phyloP scores from a whole-genome alignment of 331 rosid species.

The Pyracantha coccinea region DNA sequence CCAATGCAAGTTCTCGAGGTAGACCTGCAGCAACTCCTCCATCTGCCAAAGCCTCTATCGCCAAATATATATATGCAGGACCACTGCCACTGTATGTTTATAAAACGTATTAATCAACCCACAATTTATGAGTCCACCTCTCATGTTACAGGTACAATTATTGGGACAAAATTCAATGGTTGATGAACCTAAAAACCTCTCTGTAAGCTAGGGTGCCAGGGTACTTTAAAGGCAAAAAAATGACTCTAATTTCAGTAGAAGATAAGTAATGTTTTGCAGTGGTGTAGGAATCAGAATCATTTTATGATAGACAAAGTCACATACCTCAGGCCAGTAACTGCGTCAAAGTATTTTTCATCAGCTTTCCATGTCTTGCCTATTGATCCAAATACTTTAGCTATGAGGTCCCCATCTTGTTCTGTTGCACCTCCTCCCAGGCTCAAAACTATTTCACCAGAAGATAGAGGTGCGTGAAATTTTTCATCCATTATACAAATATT shows the following conservation, averaged over 20 bases:
- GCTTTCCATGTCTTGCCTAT: slow-evolving; percentile 84
- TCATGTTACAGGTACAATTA: neutral
- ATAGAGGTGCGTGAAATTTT: neutral
- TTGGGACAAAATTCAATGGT: neutral
- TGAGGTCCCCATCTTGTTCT: slow-evolving; percentile 66
- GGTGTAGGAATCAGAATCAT: neutral
- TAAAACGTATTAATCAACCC: neutral
- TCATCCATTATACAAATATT: neutral
- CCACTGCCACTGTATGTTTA: slow-evolving; percentile 84
- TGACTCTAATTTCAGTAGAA: neutral
- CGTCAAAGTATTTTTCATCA: slow-evolving; percentile 85
- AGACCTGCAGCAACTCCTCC: slow-evolving; percentile 99
- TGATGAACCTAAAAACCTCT: neutral
- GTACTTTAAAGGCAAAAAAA: neutral
- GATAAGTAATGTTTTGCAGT: neutral
- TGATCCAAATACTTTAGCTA: slow-evolving; percentile 72
- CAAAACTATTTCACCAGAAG: slow-evolving; percentile 43
- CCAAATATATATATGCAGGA: slow-evolving; percentile 83
- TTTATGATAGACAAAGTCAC: neutral
- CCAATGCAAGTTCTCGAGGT: slow-evolving; percentile 81
- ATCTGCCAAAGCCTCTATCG: slow-evolving; percentile 95
- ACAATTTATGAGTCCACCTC: neutral
- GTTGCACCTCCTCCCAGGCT: slow-evolving; percentile 84
- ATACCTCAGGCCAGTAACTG: slow-evolving; percentile 87
- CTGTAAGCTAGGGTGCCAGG: neutral